Base-by-base conservation (phyloP, 73 alveolate species). In the Uronychia setigera region DNA sequence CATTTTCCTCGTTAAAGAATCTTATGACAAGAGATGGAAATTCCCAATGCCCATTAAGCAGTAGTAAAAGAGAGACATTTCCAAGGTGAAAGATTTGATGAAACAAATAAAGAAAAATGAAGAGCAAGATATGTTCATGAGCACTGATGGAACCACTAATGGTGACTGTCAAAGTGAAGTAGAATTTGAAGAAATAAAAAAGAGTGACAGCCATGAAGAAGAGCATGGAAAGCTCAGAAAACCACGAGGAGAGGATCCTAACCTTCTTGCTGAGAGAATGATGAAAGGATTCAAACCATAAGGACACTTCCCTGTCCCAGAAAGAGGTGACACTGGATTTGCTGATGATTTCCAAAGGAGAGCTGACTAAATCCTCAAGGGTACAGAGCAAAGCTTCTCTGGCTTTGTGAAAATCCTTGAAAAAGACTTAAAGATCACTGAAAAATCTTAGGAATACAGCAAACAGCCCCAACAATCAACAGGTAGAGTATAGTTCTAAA, bases 21-120 rank as follows among this genome's bases (percentile, higher is more conserved):
- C 79, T 29, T 79, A 77, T 58, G 91, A 90, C 32, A 95, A 94
- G 34, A 46, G 82, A 33, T 95, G 99, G 99, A 81, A 82, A 11
- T 94, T 92, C 78, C 99, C 99, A 1, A 89, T 92, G 77, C 96
- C 92, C 81, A 92, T 97, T 97, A 89, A 88, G 28, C 90, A 93
- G 74, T 77, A 90, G 80, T 80, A 93, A 76, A 60, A 85, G 29
- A 87, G 84, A 31, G 99, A 95, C 35, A 84, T 95, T 11, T 90
- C 88, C 58, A 84, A 88, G 59, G 99, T 95, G 0, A 84, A 88
- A 76, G 93, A 86, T 59, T 88, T 94, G n/a, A 59, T 93, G 59
- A 78, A 88, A 57, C 67, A 79, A 30, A 90, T 95, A 13, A 94
- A 91, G 33, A 89, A 91, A 60, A 88, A 85, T 74, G 91, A 80